Conservation (phyloP, 371 early-diverging fungal species). For the Saksenaea oblongispora region DNA sequence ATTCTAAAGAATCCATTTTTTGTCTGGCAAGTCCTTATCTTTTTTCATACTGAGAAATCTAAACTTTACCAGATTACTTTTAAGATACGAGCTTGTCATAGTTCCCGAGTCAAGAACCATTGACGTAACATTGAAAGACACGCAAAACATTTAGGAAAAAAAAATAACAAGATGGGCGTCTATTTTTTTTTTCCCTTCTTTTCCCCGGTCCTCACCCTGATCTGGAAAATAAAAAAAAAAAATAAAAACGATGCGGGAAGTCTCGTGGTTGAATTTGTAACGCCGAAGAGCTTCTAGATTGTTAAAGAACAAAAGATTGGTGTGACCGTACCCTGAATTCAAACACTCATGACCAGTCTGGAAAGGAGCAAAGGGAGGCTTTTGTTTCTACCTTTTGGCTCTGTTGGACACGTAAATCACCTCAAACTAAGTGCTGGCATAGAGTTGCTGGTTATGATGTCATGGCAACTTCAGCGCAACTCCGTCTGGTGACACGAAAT, state of each 20-base stretch:
- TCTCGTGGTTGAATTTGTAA: constrained; percentile 1
- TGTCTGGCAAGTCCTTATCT: too few species aligned
- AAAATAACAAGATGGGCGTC: too few species aligned
- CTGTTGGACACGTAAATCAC: neutral
- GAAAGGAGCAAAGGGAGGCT: neutral
- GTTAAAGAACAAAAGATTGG: neutral
- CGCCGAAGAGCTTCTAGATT: constrained; percentile 4
- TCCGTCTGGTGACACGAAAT: constrained; percentile 2
- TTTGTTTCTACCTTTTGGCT: neutral
- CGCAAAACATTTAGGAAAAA: neutral
- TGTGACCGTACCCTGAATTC: neutral
- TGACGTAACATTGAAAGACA: neutral
- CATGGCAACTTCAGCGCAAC: neutral
- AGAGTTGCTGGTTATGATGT: neutral
- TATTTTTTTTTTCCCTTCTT: too few species aligned
- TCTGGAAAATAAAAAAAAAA: neutral
- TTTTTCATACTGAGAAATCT: neutral
- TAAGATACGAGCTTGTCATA: neutral
- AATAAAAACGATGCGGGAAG: neutral
- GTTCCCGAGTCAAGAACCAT: neutral
- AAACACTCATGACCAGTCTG: neutral
- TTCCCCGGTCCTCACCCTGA: neutral
- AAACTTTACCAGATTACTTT: neutral
- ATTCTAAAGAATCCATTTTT: neutral
- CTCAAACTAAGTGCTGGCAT: neutral